Base-by-base conservation (phyloP, 2,329 filamentous ascomycete species). In the Onygena corvina region DNA sequence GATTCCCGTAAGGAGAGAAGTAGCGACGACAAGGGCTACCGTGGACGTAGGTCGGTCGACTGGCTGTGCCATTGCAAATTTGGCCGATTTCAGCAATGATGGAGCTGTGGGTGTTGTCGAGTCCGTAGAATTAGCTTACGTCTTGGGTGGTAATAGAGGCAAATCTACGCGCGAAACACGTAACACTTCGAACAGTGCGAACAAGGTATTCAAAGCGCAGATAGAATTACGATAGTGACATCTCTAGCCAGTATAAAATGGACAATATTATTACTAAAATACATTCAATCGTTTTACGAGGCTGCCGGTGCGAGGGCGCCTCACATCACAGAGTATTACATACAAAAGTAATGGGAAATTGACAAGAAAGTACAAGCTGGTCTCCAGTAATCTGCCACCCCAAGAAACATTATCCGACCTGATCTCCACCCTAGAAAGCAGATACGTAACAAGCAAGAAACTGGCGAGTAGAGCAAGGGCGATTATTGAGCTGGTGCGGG, bases 1-100 rank as follows among this genome's bases (percentile, higher is more conserved):
- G 48, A 92, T 64, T 57, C 85, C 80, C 54, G 83, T 77, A 50
- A 90, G 70, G 54, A 93, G 76, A 55, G 81, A 81, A 14, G 86
- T 88, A 49, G 81, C 79, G 54, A 90, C 69, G 40, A 88, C 72
- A 51, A 88, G 73, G 53, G 78, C 76, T 11, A 70, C 67, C 9
- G 73, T 74, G 3, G 75, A 76, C 2, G 77, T 74, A 20, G 68
- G 50, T 29, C 63, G 64, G 29, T 74, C 67, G 21, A 52, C 44
- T 25, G 48, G 46, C 16, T 48, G 50, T 23, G 46, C 34, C 52
- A 54, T 53, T 12, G 29, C n/a, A 29, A 25, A 16, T 14, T 46
- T 6, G n/a, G 18, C 7, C 4, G 12, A 7, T 9, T 25, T 51
- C 20, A 44, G 50, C 38, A 35, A 25, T 47, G 2, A 18, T 12